Percentiles rank a stretch among this genome's conserved stretches.
Evolutionary conservation across 2,329 filamentous ascomycete genomes (phyloP).

Genomic region (Magnaporthiopsis poae): DNA sequence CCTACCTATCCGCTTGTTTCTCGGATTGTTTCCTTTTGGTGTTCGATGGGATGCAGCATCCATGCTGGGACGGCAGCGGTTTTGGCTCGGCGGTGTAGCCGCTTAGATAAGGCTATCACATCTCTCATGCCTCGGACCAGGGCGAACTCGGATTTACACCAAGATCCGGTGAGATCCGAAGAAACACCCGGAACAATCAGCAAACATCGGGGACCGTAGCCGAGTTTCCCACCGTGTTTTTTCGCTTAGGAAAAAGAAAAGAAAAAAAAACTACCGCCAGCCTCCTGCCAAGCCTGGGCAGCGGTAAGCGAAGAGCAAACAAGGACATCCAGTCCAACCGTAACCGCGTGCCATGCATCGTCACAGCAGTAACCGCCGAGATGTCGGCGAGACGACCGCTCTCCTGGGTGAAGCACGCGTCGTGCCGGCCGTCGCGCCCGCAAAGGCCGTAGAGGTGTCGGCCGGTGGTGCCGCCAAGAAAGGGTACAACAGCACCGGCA

Average conservation of each 20-base stretch:
- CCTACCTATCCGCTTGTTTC: not conserved
- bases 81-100: not conserved
- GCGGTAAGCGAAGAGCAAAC: too few relatives aligned
- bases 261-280: not conserved
- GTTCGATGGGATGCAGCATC: too few relatives aligned
- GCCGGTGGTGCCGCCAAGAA: not conserved
- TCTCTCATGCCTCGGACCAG: too few relatives aligned
- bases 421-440: constrained; percentile 11
- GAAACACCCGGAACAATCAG: too few relatives aligned
- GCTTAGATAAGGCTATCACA: too few relatives aligned
- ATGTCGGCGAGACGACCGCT: constrained; percentile 22
- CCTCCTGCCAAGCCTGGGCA: not conserved
- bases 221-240: not conserved
- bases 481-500: constrained; percentile 6
- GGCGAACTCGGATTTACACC: not conserved
- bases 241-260: too few relatives aligned
- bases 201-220: not conserved
- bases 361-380: not conserved
- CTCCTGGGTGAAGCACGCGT: constrained; percentile 17
- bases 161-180: too few relatives aligned
- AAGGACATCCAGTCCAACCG: too few relatives aligned
- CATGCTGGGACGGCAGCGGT: not conserved
- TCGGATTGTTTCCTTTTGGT: too few relatives aligned
- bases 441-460: constrained; percentile 7
- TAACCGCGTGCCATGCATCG: not conserved